Evolutionary conservation across 352 stramenopile species (phyloP), one percentile per base, ranked within the genome.

Genomic region (Nothophytophthora sp.): DNA sequence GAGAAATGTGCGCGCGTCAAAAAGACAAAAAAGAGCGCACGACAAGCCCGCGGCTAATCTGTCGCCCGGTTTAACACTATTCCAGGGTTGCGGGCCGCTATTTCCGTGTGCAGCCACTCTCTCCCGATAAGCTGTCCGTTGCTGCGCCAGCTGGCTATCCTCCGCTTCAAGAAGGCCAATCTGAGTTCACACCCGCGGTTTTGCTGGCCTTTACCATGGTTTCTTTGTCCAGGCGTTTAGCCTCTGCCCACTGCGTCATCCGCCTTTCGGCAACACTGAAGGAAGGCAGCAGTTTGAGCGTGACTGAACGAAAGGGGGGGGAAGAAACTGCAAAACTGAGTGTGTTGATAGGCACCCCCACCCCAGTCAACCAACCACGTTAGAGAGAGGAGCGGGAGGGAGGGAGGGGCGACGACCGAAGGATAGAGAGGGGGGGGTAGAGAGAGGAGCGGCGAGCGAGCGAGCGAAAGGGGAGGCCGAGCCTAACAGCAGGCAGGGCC

Each of bases 201-300:
- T 35, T 27, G 15, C 25, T 12, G 38, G 32, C 12, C 25, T 47
- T 55, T 55, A 54, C 38, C 42, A 27, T 6, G 16, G 19, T 16
- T 36, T 53, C 40, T 62, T 13, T 38, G 25, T 1, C 43, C 32
- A 16, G 35, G 20, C 39, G 40, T 56, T 70, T 58, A 57, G 48
- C 55, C 42, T 60, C 44, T 61, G 33, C 28, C 43, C 44, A 18
- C 33, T 41, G 62, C 46, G 55, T 67, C 62, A 71, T 60, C 56
- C 19, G n/a, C 16, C 30, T n/a, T 27, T 23, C 34, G 38, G 30
- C 45, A 43, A 32, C 45, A 41, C 33, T 23, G 33, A 42, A 42
- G 29, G 36, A 42, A 42, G n/a, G n/a, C n/a, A n/a, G n/a, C n/a
- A 23, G 36, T 16, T 22, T 3, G 38, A 11, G 41, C 27, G 25